Evolutionary conservation across 2,329 filamentous ascomycete genomes (phyloP), one percentile per base, ranked within the genome.

Genomic region (Xylariaceae sp.): DNA sequence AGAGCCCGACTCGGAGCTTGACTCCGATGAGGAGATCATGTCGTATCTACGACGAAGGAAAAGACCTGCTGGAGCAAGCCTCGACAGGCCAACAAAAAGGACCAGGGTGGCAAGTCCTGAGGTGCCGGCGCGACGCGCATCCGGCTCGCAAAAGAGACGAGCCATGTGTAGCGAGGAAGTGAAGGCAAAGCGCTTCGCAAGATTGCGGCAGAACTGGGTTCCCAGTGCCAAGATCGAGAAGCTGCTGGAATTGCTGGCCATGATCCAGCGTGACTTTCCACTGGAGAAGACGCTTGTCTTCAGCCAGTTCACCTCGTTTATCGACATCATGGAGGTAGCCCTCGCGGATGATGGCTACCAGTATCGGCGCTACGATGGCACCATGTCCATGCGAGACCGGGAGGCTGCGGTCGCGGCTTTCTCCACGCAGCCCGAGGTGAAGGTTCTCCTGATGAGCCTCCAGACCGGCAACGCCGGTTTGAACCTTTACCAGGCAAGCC

Each of bases 401-500:
- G 65, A 70, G n/a, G 58, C 51, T 3, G 68, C 69, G 6, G 65
- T 70, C 7, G 56, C 68, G 30, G 65, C 62, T n/a, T 72, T 72
- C 37, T 68, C 66, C 65, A 61, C 64, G 1, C 61, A 64, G 4
- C 61, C 58, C 6, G 64, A 67, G 17, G 55, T 69, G 10, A 66
- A 68, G 30, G 13, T 91, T 69, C 87, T 92, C 81, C 77, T 92
- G 13, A 80, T 91, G 8, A 89, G 87, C 6, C 77, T 92, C 58
- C 89, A 88, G 67, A 88, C 88, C 1, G 88, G 88, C 9, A 92
- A 91, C 67, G 82, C 88, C 1, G 88, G 88, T 2, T 76, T 92
- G 48, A 92, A 92, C 67, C 78, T 92, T 13, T 85, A 85, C 51
- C 82, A 83, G 49, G 88, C 88, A 1, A 86, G 82, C 1, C 85